Base-by-base conservation (phyloP, 2,329 filamentous ascomycete species). In the Talaromyces sp. region DNA sequence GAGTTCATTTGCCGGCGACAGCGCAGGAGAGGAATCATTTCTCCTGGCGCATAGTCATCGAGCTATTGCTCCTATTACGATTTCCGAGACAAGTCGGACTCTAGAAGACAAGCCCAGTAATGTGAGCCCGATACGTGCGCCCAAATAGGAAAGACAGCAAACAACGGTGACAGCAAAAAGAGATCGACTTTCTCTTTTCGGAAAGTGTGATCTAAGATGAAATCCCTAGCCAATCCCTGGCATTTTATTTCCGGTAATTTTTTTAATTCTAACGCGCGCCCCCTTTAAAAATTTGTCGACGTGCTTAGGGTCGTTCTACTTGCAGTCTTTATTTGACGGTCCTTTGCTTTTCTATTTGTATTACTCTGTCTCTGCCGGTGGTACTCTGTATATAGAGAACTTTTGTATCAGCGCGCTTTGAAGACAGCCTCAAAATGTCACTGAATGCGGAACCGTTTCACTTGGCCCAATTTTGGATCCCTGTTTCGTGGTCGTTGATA, bases 401-500 rank as follows among this genome's bases (percentile, higher is more conserved):
- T 26, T 50, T 21, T 50, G 10, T 19, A 29, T 17, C 12, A 52
- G 10, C 4, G 17, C 11, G 4, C 19, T 19, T 29, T 29, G 14
- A 17, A 2, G 21, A 52, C 27, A 52, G 24, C 21, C 17, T 35
- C 53, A 59, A 38, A 10, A 63, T 63, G 62, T 43, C 56, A 12
- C 2, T 54, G 24, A 57, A 24, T 17, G 17, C 59, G 26, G 54
- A 62, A 17, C 60, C 60, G 3, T 55, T 62, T 31, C 50, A 63
- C 29, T 38, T 62, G 10, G 54, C 32, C 43, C 50, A 57, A n/a
- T 56, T 57, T 12, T 62, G 57, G 56, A 12, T 62, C 8, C 56
- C 60, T 19, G 29, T 60, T 26, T 53, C 56, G 14, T 59, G 54
- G 57, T 60, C 62, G n/a, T 50, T 58, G 31, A 17, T 60, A 14